Evolutionary conservation across 768 basidiomycete genomes (phyloP).

Genomic region (Phaeotremella skinneri): DNA sequence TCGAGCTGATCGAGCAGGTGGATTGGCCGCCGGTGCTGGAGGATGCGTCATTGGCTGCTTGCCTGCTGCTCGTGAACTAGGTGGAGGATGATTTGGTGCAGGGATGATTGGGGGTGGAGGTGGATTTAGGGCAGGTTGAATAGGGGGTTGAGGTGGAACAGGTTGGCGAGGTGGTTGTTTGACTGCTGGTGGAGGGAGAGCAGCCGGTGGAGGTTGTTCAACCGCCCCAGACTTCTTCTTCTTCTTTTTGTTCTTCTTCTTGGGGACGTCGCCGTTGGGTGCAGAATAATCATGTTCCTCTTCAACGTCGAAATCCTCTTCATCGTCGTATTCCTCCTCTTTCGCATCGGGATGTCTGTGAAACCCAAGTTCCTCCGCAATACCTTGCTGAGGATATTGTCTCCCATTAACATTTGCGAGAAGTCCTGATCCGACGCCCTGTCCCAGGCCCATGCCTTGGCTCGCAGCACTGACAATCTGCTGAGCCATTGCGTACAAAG

Average conservation of each 20-base stretch:
- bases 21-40: slow-evolving; percentile 30
- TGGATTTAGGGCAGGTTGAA: slow-evolving; percentile 43
- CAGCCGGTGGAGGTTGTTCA: slow-evolving; percentile 29
- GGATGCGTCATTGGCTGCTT: slow-evolving; percentile 86
- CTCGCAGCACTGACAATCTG: slow-evolving; percentile 56
- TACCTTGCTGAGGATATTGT: slow-evolving; percentile 21
- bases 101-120: slow-evolving; percentile 55
- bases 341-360: slow-evolving; percentile 46
- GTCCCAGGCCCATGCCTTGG: slow-evolving; percentile 45
- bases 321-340: slow-evolving; percentile 39
- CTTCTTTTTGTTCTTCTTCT: slow-evolving; percentile 60
- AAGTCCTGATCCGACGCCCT: slow-evolving; percentile 54
- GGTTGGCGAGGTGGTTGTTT: slow-evolving; percentile 34
- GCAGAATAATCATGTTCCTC: slow-evolving; percentile 28
- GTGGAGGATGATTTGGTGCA: slow-evolving; percentile 58
- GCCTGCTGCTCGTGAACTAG: slow-evolving; percentile 79
- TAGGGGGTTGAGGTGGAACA: slow-evolving; percentile 27
- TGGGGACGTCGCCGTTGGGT: slow-evolving; percentile 41
- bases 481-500: slow-evolving; percentile 68
- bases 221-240: slow-evolving; percentile 51
- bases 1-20: slow-evolving; percentile 49
- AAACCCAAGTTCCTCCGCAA: slow-evolving; percentile 48
- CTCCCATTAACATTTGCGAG: slow-evolving; percentile 46
- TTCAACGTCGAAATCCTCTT: slow-evolving; percentile 41
- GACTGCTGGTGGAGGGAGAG: slow-evolving; percentile 40